Conservation (phyloP, 441 rosid species). For the Adansonia gregorii region DNA sequence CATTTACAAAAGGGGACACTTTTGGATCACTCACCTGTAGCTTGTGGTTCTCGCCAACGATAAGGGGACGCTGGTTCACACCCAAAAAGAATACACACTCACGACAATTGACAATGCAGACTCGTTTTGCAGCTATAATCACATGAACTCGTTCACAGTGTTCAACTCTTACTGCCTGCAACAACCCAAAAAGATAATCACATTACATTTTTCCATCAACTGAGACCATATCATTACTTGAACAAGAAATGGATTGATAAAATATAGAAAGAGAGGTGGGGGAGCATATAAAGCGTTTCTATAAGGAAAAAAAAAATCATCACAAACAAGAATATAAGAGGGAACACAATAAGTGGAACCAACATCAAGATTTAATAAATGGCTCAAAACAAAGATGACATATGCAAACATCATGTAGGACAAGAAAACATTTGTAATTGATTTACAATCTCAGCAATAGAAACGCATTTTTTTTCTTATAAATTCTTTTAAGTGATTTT, state of each 20-base stretch:
- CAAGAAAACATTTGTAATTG: neutral
- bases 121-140: conserved; percentile 82
- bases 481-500: neutral
- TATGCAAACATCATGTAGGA: neutral
- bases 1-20: neutral
- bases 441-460: neutral
- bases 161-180: conserved; percentile 90
- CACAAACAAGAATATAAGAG: conserved; percentile 1
- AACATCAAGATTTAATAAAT: neutral
- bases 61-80: conserved; percentile 93
- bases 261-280: neutral
- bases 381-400: neutral
- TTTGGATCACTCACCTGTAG: conserved; percentile 66
- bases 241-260: neutral
- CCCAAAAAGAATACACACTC: conserved; percentile 96
- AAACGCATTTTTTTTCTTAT: neutral
- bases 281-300: neutral
- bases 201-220: conserved; percentile 18
- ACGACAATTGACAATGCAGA: conserved; percentile 94
- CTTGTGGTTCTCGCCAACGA: conserved; percentile 98
- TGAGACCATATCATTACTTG: neutral
- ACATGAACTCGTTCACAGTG: conserved; percentile 99
- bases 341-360: neutral
- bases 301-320: neutral
- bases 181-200: conserved; percentile 1